phyloP scores from a whole-genome alignment of 345 rosid species.

The Adansonia digitata region DNA sequence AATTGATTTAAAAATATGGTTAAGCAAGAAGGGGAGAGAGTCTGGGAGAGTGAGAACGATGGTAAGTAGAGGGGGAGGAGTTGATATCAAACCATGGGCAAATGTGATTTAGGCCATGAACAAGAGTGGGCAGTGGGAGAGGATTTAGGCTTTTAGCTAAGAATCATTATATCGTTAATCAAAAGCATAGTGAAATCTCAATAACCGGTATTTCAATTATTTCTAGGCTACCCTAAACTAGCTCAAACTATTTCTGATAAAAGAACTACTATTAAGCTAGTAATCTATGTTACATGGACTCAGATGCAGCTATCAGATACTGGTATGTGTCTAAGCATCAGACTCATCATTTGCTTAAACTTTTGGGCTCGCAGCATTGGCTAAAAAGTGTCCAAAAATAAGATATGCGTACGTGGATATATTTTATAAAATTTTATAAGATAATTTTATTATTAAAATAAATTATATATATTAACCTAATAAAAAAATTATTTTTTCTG shows the following conservation, averaged over 20 bases:
- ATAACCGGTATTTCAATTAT: background rate
- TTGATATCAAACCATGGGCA: background rate
- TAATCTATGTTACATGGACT: no score
- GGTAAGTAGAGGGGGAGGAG: no score
- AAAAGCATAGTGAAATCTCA: background rate
- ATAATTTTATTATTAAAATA: no score
- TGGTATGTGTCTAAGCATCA: no score
- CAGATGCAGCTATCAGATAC: no score
- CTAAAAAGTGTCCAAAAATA: no score
- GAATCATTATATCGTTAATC: background rate
- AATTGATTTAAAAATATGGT: background rate
- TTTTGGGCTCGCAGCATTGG: no score
- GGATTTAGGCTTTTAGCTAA: background rate
- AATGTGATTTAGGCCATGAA: background rate
- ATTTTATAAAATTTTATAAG: no score
- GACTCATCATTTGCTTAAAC: no score
- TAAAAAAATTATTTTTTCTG: no score
- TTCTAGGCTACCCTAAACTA: background rate
- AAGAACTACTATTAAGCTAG: background rate
- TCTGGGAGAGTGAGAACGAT: background rate
- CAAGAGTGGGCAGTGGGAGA: background rate
- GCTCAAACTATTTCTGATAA: background rate
- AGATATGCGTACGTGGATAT: no score
- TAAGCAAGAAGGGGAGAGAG: background rate
- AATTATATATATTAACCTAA: no score